phyloP scores from a whole-genome alignment of 495 filamentous ascomycete genomes.

The Neurospora sp. region DNA sequence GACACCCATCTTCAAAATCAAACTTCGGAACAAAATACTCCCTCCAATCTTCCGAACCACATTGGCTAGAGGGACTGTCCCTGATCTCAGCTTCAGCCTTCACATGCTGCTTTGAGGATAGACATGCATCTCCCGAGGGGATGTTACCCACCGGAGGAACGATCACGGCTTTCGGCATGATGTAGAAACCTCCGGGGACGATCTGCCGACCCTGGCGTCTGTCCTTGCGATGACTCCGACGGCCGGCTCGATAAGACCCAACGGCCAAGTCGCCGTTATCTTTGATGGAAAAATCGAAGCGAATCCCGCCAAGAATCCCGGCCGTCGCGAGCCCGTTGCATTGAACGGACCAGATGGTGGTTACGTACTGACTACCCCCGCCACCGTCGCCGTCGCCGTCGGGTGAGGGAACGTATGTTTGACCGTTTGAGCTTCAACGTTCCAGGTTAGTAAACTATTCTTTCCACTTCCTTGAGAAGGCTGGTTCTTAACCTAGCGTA shows the following conservation, averaged over 20 bases:
- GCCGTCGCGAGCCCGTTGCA: slow-evolving; percentile 4
- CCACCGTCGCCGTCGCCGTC: too few species aligned
- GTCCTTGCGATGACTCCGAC: not conserved
- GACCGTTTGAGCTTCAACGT: slow-evolving; percentile 3
- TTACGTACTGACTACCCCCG: not conserved
- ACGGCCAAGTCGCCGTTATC: not conserved
- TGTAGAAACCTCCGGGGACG: slow-evolving; percentile 6
- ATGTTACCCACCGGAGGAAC: not conserved
- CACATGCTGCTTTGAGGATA: not conserved
- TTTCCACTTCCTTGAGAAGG: not conserved
- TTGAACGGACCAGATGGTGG: slow-evolving; percentile 5
- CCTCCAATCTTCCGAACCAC: slow-evolving; percentile 2
- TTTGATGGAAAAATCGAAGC: slow-evolving; percentile 1
- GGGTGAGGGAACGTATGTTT: slow-evolving; percentile 1
- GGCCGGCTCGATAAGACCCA: not conserved
- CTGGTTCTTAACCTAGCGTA: too few species aligned
- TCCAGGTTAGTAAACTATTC: not conserved
- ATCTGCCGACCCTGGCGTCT: not conserved
- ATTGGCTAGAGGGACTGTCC: slow-evolving; percentile 1
- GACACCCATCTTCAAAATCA: not conserved
- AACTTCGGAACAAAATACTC: slow-evolving; percentile 6
- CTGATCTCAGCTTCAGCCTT: not conserved
- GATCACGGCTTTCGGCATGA: not conserved
- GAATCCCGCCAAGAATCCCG: slow-evolving; percentile 4
- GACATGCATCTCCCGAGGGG: not conserved